A percentile compares a stretch with the other conserved stretches of the same genome.
Conservation (phyloP, 345 rosid species). For the Dovyalis caffra region DNA sequence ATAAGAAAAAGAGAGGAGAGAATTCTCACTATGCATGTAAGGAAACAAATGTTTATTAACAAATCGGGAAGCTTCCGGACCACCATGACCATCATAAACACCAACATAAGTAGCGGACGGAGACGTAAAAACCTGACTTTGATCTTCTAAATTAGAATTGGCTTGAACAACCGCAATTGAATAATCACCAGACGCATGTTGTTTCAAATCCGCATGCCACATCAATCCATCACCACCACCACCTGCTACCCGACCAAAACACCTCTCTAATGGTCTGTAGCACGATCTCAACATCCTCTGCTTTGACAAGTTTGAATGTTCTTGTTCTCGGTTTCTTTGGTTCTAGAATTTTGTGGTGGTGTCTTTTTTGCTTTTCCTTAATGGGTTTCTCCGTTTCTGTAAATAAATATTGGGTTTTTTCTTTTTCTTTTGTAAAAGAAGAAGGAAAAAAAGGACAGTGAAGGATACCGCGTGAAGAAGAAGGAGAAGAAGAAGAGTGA, state of each 20-base stretch:
- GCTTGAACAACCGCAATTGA: constrained; percentile 98
- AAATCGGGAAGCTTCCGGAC: constrained; percentile 94
- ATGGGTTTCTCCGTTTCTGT: background rate
- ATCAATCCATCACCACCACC: constrained; percentile 63
- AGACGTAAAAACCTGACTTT: constrained; percentile 80
- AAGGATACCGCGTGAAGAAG: constrained; percentile 53
- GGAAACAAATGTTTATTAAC: constrained; percentile 82
- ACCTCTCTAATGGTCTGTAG: constrained; percentile 68
- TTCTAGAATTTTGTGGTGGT: background rate
- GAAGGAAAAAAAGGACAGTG: background rate
- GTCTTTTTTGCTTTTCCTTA: background rate
- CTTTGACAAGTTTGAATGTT: background rate
- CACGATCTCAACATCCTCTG: constrained; percentile 60
- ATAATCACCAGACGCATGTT: constrained; percentile 81
- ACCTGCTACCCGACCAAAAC: constrained; percentile 47
- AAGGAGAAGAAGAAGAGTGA: constrained; percentile 25
- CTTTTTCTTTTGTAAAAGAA: background rate
- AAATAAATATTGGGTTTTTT: background rate
- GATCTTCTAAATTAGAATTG: constrained; percentile 77
- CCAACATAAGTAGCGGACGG: constrained; percentile 82
- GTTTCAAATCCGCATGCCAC: constrained; percentile 84
- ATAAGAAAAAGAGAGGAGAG: constrained; percentile 4
- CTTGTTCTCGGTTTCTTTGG: background rate
- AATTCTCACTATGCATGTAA: constrained; percentile 58
- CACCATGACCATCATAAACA: constrained; percentile 95